phyloP scores from a whole-genome alignment of 176 grass and related monocot species.

The Eleusine indica region DNA sequence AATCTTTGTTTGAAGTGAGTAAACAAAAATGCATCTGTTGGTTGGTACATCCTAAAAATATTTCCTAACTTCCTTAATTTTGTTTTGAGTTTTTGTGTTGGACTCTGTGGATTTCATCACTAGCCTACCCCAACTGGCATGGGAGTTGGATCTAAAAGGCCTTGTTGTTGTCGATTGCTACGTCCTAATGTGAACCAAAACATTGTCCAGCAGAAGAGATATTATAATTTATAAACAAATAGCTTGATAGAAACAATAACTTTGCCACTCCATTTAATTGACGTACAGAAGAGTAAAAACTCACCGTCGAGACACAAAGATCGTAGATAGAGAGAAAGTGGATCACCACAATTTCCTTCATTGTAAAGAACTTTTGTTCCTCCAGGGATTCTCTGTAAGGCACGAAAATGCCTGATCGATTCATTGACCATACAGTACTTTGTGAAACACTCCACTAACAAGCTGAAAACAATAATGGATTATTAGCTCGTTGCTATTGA shows the following conservation, averaged over 20 bases:
- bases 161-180: too few species aligned
- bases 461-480: conserved; percentile 54
- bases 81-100: too few species aligned
- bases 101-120: too few species aligned
- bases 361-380: conserved; percentile 86
- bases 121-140: too few species aligned
- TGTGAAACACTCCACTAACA: conserved; percentile 96
- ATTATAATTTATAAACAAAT: background rate
- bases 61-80: too few species aligned
- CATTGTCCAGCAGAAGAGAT: conserved; percentile 8
- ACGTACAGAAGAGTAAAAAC: conserved; percentile 26
- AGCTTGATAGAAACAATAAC: background rate
- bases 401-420: conserved; percentile 94
- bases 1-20: background rate
- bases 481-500: conserved; percentile 25
- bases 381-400: conserved; percentile 78
- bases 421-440: conserved; percentile 96
- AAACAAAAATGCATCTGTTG: background rate
- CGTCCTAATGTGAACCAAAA: background rate
- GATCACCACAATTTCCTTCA: conserved; percentile 86
- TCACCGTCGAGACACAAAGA: conserved; percentile 88
- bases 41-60: background rate
- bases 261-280: conserved; percentile 20
- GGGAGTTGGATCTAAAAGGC: too few species aligned
- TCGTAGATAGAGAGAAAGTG: conserved; percentile 94